phyloP scores from a whole-genome alignment of 768 basidiomycete species.

The Podaxis sp. region DNA sequence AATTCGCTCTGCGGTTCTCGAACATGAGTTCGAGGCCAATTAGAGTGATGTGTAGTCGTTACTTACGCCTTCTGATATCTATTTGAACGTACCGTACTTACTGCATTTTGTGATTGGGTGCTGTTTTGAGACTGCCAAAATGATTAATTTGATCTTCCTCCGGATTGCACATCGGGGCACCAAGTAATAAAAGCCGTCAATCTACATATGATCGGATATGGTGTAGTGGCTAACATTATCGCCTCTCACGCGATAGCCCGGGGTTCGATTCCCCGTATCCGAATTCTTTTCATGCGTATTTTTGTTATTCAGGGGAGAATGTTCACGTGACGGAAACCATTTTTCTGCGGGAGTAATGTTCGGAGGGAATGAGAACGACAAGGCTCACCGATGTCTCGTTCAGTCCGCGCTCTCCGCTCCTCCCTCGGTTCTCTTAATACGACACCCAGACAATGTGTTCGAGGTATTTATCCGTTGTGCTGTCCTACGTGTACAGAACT shows the following conservation, averaged over 20 bases:
- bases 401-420: constrained; percentile 1
- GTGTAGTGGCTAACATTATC: constrained; percentile 23
- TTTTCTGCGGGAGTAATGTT: background rate
- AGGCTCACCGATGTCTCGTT: background rate
- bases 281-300: background rate
- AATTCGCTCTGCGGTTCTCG: constrained; percentile 16
- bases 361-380: background rate
- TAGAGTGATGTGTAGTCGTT: background rate
- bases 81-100: background rate
- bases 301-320: background rate
- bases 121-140: no score
- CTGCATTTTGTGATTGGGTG: background rate
- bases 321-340: constrained; percentile 5
- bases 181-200: background rate
- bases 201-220: constrained; percentile 12
- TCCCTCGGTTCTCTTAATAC: background rate
- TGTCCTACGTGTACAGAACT: background rate
- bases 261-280: constrained; percentile 15
- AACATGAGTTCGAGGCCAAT: constrained; percentile 1
- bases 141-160: no score
- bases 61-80: background rate
- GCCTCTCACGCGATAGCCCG: constrained; percentile 20
- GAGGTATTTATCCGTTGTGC: background rate
- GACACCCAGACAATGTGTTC: background rate
- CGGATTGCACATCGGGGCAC: no score